These are phyloP conservation scores for Vinca major DNA, from an alignment of 305 asterid species.

Conservation along the genomic window DNA sequence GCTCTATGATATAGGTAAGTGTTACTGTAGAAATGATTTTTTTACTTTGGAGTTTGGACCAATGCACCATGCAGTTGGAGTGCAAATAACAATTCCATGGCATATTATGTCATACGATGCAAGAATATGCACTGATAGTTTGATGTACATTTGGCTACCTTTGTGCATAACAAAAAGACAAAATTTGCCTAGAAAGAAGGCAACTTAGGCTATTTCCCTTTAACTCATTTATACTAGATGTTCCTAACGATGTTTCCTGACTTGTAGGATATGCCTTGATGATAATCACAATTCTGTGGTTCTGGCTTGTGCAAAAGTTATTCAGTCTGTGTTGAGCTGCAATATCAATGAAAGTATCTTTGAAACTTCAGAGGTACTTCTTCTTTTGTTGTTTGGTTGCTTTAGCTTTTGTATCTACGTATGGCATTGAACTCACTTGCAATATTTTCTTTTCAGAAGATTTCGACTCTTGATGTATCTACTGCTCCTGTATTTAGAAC, in stretches of 20 bases:
- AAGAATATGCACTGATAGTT: not conserved
- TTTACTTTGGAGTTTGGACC: not conserved
- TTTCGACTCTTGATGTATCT: constrained; percentile 44
- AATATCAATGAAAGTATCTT: constrained; percentile 53
- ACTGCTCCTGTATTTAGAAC: constrained; percentile 92
- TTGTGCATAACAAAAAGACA: not conserved
- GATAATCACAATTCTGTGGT: constrained; percentile 82
- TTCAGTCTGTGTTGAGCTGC: constrained; percentile 57
- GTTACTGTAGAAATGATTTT: not conserved
- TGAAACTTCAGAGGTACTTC: constrained; percentile 61
- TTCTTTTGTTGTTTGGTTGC: constrained; percentile 6
- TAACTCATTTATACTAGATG: constrained; percentile 4
- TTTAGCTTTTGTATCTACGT: constrained; percentile 1
- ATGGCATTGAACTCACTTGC: constrained; percentile 16
- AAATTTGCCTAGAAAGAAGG: not conserved
- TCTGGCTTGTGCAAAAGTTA: constrained; percentile 76
- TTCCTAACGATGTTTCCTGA: constrained; percentile 11
- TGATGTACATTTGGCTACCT: not conserved
- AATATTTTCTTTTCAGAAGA: constrained; percentile 47
- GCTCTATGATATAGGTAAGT: not conserved
- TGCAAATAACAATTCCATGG: not conserved
- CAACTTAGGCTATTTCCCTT: not conserved
- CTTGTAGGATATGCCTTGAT: constrained; percentile 70
- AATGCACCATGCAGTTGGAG: not conserved
- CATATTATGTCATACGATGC: not conserved